These are phyloP conservation scores for Inga laurina DNA, from an alignment of 306 rosid species.

Conservation along the genomic window DNA sequence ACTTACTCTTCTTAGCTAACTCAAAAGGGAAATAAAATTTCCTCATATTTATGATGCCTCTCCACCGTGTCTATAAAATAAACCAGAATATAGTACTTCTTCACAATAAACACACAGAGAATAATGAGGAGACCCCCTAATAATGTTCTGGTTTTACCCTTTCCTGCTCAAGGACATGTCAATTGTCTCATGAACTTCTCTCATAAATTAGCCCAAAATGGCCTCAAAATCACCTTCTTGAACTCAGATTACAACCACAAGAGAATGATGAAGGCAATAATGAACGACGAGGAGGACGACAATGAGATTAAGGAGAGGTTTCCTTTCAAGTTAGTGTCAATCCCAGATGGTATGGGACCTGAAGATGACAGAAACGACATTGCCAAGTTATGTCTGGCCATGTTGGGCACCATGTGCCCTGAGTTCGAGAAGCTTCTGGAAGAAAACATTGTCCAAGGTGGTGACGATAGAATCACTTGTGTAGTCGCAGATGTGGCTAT, in stretches of 20 bases:
- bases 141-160: slow-evolving; percentile 36
- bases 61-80: neutral
- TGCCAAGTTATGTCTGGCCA: neutral
- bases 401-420: neutral
- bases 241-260: slow-evolving; percentile 41
- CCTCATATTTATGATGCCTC: neutral
- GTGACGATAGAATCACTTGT: neutral
- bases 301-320: neutral
- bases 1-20: neutral
- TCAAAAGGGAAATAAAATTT: neutral
- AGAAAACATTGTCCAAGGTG: neutral
- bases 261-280: neutral
- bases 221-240: slow-evolving; percentile 45
- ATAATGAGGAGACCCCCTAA: slow-evolving; percentile 47
- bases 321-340: slow-evolving; percentile 17
- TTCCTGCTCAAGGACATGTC: slow-evolving; percentile 52
- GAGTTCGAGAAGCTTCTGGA: neutral
- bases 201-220: slow-evolving; percentile 26
- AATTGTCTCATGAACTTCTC: slow-evolving; percentile 46
- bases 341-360: slow-evolving; percentile 14
- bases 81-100: neutral
- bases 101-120: neutral
- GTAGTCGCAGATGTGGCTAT: neutral
- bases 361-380: neutral
- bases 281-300: neutral